phyloP scores from a whole-genome alignment of 2,329 filamentous ascomycete species.

The Fusarium torulosum region DNA sequence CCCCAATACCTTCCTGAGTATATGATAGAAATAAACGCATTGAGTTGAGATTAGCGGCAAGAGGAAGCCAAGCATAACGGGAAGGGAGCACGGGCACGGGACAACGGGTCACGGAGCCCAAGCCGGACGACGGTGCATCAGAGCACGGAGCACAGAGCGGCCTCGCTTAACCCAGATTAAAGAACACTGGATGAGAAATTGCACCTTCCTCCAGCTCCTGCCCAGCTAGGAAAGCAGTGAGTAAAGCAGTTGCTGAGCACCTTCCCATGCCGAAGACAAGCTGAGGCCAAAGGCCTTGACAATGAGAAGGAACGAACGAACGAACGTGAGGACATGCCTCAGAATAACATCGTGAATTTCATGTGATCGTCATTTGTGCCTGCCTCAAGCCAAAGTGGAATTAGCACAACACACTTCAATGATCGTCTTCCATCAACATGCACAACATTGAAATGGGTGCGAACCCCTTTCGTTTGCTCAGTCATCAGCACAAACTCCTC shows the following conservation, averaged over 20 bases:
- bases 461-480: conserved; percentile 39
- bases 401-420: conserved; percentile 1
- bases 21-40: not conserved
- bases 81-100: conserved; percentile 38
- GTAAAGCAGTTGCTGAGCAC: conserved; percentile 14
- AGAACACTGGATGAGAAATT: conserved; percentile 23
- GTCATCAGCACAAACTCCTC: conserved; percentile 28
- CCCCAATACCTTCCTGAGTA: not conserved
- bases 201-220: conserved; percentile 37
- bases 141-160: conserved; percentile 36
- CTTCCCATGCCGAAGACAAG: not conserved
- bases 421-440: conserved; percentile 14
- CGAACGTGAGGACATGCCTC: not conserved
- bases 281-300: conserved; percentile 10
- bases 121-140: conserved; percentile 36
- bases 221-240: conserved; percentile 39
- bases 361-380: conserved; percentile 16
- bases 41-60: conserved; percentile 31
- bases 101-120: conserved; percentile 33
- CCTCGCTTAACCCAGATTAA: conserved; percentile 2
- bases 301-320: conserved; percentile 23
- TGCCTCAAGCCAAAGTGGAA: conserved; percentile 13
- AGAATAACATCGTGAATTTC: not conserved
- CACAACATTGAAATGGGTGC: conserved; percentile 18
- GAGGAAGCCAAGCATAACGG: conserved; percentile 28